These are phyloP conservation scores for Astrothelium subdiscretum DNA, from an alignment of 495 filamentous ascomycete genomes.

Conservation along the genomic window DNA sequence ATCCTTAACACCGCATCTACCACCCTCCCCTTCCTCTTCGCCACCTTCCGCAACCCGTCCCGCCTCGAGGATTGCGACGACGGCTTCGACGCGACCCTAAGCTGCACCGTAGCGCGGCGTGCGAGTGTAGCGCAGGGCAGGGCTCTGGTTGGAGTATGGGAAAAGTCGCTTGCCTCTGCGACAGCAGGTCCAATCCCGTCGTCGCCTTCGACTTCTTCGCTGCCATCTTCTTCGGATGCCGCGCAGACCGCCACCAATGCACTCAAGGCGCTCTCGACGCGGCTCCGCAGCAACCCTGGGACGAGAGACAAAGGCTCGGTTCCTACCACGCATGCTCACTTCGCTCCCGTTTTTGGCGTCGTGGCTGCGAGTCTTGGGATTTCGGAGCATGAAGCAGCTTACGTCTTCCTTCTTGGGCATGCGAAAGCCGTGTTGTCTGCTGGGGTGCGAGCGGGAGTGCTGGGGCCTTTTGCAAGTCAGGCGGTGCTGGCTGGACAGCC, in stretches of 20 bases:
- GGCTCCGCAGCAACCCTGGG: too few species aligned
- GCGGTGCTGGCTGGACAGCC: constrained; percentile 53
- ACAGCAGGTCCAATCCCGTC: not conserved
- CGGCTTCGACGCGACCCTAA: constrained; percentile 69
- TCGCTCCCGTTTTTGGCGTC: constrained; percentile 70
- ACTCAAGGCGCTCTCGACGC: too few species aligned
- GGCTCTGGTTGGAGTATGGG: constrained; percentile 82
- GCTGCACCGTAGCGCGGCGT: constrained; percentile 77
- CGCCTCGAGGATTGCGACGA: constrained; percentile 59
- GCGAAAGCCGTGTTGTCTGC: constrained; percentile 81
- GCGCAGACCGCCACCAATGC: constrained; percentile 13
- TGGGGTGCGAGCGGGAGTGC: constrained; percentile 73
- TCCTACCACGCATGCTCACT: constrained; percentile 42
- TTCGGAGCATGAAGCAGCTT: constrained; percentile 52
- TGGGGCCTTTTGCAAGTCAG: constrained; percentile 91
- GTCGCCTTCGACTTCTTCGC: not conserved
- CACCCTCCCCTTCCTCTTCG: constrained; percentile 73
- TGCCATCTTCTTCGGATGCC: constrained; percentile 5
- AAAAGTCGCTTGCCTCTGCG: constrained; percentile 33
- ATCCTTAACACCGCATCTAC: constrained; percentile 66
- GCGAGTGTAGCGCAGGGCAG: constrained; percentile 76
- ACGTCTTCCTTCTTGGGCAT: constrained; percentile 79
- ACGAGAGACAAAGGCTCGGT: too few species aligned
- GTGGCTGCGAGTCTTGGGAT: constrained; percentile 55
- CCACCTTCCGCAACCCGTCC: constrained; percentile 54